Base-by-base conservation (phyloP, 2,329 filamentous ascomycete species). In the Botryotinia globosa region DNA sequence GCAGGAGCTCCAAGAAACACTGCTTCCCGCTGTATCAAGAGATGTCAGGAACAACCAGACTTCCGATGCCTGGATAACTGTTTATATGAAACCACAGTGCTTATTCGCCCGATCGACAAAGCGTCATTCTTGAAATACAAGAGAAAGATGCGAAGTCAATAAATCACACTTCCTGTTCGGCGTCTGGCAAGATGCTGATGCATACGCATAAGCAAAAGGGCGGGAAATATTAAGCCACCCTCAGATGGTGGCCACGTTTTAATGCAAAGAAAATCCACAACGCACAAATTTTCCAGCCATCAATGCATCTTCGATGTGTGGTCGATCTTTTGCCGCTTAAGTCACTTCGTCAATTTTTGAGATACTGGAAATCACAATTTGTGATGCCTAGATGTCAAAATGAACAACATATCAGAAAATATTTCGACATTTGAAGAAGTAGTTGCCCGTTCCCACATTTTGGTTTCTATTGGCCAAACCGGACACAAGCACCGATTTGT, bases 191-290 rank as follows among this genome's bases (percentile, higher is more conserved):
- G 32, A n/a, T 37, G 20, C 45, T 51, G 25, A 51, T 37, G 45
- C 63, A 66, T 45, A 66, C 10, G 39, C 25, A 54, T 42, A 56
- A 67, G 64, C 48, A 42, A 67, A 42, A 39, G 16, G 37, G 34
- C 64, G 45, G 64, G 48, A 66, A 37, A 54, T 39, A 66, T 66
- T 54, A 54, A 66, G 64, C 32, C 45, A 67, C 64, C 34, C 54
- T 22, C 25, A 54, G 25, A 48, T 67, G 34, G 16, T 67, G 34
- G 64, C 64, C 48, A 54, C 64, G 64, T 67, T 67, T 67, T 39
- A 39, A 66, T 66, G 64, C 45, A 65, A 65, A 65, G 44, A 37
- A 66, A 66, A 66, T 66, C 63, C 62, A 32, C 42, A 65, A 66
- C 25, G 34, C 59, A 66, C 63, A 37, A 37, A 18, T 54, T 39